Conservation (phyloP, 2,329 filamentous ascomycete genomes). For the Pyricularia grisea region DNA sequence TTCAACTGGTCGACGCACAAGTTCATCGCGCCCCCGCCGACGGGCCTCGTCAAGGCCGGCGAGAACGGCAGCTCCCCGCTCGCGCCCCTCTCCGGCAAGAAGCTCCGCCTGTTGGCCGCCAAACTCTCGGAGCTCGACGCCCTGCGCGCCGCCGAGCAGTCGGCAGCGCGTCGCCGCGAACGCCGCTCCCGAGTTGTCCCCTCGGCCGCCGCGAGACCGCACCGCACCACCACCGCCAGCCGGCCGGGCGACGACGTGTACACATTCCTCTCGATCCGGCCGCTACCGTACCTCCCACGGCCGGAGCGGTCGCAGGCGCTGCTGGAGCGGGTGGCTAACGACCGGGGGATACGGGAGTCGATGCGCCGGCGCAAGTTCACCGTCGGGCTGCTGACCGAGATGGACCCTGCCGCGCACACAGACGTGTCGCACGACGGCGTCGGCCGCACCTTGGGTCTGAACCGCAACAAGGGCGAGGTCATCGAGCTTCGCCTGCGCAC, state of each 20-base stretch:
- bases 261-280: slow-evolving; percentile 71
- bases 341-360: slow-evolving; percentile 72
- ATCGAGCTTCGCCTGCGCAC: slow-evolving; percentile 89
- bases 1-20: slow-evolving; percentile 16
- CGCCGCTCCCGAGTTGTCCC: slow-evolving; percentile 5
- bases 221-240: slow-evolving; percentile 18
- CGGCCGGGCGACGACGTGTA: slow-evolving; percentile 53
- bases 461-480: slow-evolving; percentile 78
- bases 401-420: slow-evolving; percentile 83
- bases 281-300: slow-evolving; percentile 68
- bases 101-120: slow-evolving; percentile 21
- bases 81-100: slow-evolving; percentile 13
- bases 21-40: slow-evolving; percentile 15
- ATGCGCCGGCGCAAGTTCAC: slow-evolving; percentile 82
- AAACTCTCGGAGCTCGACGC: slow-evolving; percentile 13
- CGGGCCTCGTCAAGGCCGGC: slow-evolving; percentile 16
- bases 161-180: slow-evolving; percentile 9
- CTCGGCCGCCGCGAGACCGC: neutral
- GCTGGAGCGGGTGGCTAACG: slow-evolving; percentile 66
- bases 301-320: slow-evolving; percentile 63
- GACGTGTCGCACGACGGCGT: slow-evolving; percentile 53
- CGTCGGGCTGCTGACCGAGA: slow-evolving; percentile 83
- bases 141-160: slow-evolving; percentile 14
- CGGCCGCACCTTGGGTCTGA: slow-evolving; percentile 75
- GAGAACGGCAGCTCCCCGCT: slow-evolving; percentile 15